Base-by-base conservation (phyloP, 345 rosid species). In the Boechera retrofracta region DNA sequence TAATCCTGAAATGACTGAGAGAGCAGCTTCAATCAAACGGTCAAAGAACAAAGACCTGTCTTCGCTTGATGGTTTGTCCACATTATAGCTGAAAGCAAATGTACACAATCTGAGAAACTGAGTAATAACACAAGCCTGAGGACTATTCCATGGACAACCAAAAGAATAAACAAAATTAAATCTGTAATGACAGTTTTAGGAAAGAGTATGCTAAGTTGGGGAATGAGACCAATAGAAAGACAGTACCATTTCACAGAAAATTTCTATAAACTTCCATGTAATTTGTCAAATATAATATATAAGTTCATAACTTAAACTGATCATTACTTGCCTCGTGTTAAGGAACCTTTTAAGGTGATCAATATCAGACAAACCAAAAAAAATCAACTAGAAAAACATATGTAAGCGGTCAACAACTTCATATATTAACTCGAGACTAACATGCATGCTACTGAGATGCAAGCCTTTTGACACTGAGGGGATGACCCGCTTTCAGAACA, bases 1-100 rank as follows among this genome's bases (percentile, higher is more conserved):
- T 62, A 62, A 57, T 58, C 84, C 83, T 77, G 87, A 79, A 65
- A 87, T 65, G 74, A 96, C 87, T 75, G 99, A 96, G 79, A 87
- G 81, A 70, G 97, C 93, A 86, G 98, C 97, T 87, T 89, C 90
- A 83, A 89, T 87, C 82, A 96, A 79, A 76, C 78, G 86, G 71
- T 82, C 88, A 82, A 88, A 87, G 85, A 89, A 91, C 85, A 84
- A 71, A 72, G 88, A 86, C 85, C 99, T 89, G 81, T 89, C 97
- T 76, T 85, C 91, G 10, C 78, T 72, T 57, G 94, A 87, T 77
- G 96, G 96, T 82, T 80, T 78, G 79, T 77, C 93, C 85, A 96
- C 90, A 79, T 79, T 80, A 80, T 87, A 93, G 81, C 99, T 96
- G 92, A 83, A 71, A 88, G 63, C 42, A 75, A 70, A 78, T 64